These are phyloP conservation scores for Hypoxylon sp. DNA, from an alignment of 2,329 filamentous ascomycete genomes.

Conservation along the genomic window DNA sequence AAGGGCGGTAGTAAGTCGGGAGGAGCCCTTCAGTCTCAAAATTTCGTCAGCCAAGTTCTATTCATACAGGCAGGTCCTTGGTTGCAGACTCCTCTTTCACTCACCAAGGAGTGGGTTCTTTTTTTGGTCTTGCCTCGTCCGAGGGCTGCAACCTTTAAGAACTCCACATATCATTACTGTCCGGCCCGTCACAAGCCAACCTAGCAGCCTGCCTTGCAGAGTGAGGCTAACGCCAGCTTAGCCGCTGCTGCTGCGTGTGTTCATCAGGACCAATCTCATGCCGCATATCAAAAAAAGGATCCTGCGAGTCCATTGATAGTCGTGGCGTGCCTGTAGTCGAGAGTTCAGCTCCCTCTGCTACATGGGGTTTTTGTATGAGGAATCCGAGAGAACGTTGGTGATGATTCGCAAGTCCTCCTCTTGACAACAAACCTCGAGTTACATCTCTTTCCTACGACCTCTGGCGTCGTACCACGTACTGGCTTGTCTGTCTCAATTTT, in stretches of 20 bases:
- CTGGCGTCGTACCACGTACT: slow-evolving; percentile 41
- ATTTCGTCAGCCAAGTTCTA: slow-evolving; percentile 39
- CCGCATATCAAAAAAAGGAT: slow-evolving; percentile 29
- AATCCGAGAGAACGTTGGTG: slow-evolving; percentile 31
- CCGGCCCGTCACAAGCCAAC: slow-evolving; percentile 37
- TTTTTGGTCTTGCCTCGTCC: slow-evolving; percentile 41
- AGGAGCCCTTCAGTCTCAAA: slow-evolving; percentile 22
- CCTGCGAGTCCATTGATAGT: slow-evolving; percentile 40
- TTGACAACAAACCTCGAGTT: slow-evolving; percentile 36
- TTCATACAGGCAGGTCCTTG: slow-evolving; percentile 34
- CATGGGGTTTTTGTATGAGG: slow-evolving; percentile 32
- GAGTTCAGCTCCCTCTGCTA: slow-evolving; percentile 26
- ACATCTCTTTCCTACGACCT: slow-evolving; percentile 29
- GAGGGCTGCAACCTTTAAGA: slow-evolving; percentile 43
- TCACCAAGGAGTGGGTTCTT: slow-evolving; percentile 42
- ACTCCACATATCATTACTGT: slow-evolving; percentile 40
- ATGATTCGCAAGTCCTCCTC: slow-evolving; percentile 37
- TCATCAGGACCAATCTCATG: slow-evolving; percentile 34
- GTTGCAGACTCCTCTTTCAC: slow-evolving; percentile 16
- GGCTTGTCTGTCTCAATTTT: slow-evolving; percentile 28
- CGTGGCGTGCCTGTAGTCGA: slow-evolving; percentile 41
- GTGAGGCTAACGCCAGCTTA: slow-evolving; percentile 48
- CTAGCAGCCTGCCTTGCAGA: slow-evolving; percentile 37
- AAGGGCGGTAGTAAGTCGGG: slow-evolving; percentile 18
- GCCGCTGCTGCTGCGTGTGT: slow-evolving; percentile 39